Conservation (phyloP, 441 rosid genomes). For the Metrosideros polymorpha region DNA sequence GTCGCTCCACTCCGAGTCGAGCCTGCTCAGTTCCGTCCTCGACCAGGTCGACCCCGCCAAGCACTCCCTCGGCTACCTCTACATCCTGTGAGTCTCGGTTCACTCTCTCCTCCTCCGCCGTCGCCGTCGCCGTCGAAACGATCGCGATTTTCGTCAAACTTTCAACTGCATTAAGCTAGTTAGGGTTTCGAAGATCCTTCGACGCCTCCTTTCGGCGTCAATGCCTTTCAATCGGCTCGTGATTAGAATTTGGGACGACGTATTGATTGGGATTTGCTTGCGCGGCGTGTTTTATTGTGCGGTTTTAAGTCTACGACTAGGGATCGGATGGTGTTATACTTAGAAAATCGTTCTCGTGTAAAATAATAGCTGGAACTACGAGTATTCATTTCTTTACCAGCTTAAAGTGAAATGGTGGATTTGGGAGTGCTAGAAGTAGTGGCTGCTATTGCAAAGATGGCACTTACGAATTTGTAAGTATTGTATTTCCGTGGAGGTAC, state of each 20-base stretch:
- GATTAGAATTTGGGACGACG: neutral
- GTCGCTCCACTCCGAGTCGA: conserved; percentile 42
- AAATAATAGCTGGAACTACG: neutral
- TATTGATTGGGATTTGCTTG: neutral
- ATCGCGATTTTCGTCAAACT: neutral
- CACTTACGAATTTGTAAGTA: neutral
- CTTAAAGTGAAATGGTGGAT: neutral
- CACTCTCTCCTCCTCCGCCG: neutral
- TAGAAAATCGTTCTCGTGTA: neutral
- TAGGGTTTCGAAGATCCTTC: neutral
- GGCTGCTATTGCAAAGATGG: neutral
- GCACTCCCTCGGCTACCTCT: conserved; percentile 93
- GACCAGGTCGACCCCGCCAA: conserved; percentile 73
- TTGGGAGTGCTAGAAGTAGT: neutral
- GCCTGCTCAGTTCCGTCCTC: conserved; percentile 44
- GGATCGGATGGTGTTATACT: neutral
- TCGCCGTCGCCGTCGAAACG: neutral
- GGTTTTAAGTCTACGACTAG: neutral
- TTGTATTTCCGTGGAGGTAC: neutral
- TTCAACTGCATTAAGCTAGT: neutral
- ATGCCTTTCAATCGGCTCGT: neutral
- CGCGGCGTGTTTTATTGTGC: neutral
- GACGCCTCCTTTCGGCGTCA: neutral
- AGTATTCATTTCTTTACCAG: neutral
- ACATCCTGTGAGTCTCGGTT: conserved; percentile 50